Conservation (phyloP, 345 rosid genomes). For the Cardamine chenopodiifolia region DNA sequence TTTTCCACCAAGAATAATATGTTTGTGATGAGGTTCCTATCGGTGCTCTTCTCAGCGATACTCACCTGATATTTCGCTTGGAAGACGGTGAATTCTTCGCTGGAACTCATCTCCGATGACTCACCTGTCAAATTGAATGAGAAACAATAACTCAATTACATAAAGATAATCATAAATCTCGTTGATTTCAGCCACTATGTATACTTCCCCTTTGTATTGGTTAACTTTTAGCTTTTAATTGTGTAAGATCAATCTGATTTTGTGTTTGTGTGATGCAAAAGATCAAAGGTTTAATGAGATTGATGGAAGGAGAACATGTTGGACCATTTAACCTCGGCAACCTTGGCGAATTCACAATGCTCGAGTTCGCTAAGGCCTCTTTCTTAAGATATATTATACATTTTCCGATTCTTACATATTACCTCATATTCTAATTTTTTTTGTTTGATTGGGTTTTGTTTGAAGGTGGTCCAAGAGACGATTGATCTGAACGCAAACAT, state of each 20-base stretch:
- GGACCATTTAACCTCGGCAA: constrained; percentile 99
- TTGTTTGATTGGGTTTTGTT: too few relatives aligned
- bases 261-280: constrained; percentile 33
- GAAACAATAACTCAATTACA: too few relatives aligned
- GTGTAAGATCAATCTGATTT: constrained; percentile 1
- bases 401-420: background rate
- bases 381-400: background rate
- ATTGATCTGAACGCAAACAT: constrained; percentile 80
- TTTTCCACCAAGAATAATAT: too few relatives aligned
- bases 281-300: constrained; percentile 92
- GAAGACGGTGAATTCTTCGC: too few relatives aligned
- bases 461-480: constrained; percentile 71
- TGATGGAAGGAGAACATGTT: constrained; percentile 97
- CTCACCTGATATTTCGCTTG: too few relatives aligned
- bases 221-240: background rate
- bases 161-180: too few relatives aligned
- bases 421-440: background rate
- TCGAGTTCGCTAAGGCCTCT: constrained; percentile 86
- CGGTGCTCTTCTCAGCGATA: too few relatives aligned
- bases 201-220: constrained; percentile 16
- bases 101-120: too few relatives aligned
- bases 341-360: constrained; percentile 99
- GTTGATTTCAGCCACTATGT: too few relatives aligned
- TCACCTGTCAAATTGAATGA: too few relatives aligned
- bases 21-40: too few relatives aligned